Evolutionary conservation across 352 stramenopile species (phyloP).

Genomic region (Phytophthora constricta): DNA sequence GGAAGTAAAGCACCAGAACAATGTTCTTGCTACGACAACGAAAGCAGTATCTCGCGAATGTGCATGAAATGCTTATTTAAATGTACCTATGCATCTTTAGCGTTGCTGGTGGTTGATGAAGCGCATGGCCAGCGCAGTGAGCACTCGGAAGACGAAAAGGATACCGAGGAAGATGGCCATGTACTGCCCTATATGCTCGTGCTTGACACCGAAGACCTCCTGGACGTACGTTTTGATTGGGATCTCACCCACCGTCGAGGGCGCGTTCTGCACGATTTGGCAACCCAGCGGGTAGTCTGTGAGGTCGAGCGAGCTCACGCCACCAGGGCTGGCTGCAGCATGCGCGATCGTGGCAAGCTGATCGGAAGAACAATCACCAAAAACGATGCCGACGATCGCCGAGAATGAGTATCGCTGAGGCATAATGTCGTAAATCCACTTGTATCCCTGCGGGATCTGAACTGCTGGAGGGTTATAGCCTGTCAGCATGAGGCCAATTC

Average conservation of each 20-base stretch:
- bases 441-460: constrained; percentile 41
- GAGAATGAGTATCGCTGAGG: constrained; percentile 40
- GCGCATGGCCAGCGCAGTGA: constrained; percentile 37
- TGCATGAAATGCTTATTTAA: too few species aligned
- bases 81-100: constrained; percentile 9
- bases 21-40: too few species aligned
- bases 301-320: neutral
- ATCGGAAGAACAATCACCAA: constrained; percentile 33
- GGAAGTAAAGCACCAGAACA: too few species aligned
- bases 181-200: constrained; percentile 38
- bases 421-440: constrained; percentile 44
- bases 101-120: constrained; percentile 44
- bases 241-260: constrained; percentile 16
- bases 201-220: constrained; percentile 37
- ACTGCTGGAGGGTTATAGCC: constrained; percentile 42
- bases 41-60: too few species aligned
- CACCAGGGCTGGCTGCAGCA: neutral
- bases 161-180: constrained; percentile 26
- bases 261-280: constrained; percentile 29
- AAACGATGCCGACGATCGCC: constrained; percentile 34
- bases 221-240: constrained; percentile 38
- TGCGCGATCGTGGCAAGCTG: constrained; percentile 21
- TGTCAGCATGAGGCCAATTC: constrained; percentile 42
- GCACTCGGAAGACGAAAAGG: constrained; percentile 39
- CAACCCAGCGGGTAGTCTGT: constrained; percentile 29